Evolutionary conservation across 163 green algal species (phyloP).

Genomic region (Scenedesmus sp.): DNA sequence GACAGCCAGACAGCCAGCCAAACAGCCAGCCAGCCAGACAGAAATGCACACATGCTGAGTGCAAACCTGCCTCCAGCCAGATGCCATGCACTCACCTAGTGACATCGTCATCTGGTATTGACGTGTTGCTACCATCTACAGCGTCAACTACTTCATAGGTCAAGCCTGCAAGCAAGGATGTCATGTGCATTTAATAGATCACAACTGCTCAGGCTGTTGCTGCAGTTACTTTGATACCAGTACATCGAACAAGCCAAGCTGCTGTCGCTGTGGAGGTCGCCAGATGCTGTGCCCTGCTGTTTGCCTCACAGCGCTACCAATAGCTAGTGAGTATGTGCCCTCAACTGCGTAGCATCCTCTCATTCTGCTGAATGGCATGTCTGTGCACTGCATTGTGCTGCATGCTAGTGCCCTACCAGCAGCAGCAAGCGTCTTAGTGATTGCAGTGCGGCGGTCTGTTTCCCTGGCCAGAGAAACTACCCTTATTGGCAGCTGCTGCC

Average conservation of each 20-base stretch:
- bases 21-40: no score
- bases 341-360: no score
- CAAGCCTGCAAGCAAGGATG: background rate
- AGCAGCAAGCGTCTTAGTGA: background rate
- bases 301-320: no score
- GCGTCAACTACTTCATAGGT: no score
- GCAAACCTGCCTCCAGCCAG: background rate
- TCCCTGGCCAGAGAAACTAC: background rate
- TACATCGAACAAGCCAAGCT: no score
- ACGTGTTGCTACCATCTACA: background rate
- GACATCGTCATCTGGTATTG: background rate
- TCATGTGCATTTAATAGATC: background rate
- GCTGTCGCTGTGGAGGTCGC: no score
- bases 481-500: background rate
- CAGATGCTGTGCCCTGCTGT: no score
- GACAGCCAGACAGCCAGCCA: no score
- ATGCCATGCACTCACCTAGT: background rate
- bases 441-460: background rate
- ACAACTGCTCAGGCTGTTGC: background rate
- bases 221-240: background rate
- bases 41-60: no score
- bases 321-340: no score
- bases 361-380: no score
- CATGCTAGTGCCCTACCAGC: background rate
- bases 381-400: background rate